Conservation (phyloP, 2,329 filamentous ascomycete genomes). For the Pseudocercospora cruenta region DNA sequence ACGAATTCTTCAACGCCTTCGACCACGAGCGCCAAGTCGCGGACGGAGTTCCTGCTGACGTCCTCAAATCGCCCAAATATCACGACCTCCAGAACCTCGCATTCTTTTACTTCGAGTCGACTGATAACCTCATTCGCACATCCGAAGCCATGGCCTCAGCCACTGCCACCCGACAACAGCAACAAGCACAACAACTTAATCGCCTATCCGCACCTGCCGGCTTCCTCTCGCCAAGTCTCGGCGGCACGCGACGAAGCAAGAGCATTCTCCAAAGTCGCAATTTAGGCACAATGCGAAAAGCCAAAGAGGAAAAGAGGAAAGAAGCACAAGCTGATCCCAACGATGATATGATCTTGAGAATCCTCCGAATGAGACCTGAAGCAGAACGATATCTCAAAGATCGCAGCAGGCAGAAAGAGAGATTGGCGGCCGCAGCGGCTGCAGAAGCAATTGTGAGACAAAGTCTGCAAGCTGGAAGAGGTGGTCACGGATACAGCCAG, state of each 20-base stretch:
- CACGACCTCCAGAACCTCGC: conserved; percentile 94
- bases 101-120: conserved; percentile 97
- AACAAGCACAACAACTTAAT: conserved; percentile 54
- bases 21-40: conserved; percentile 83
- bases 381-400: conserved; percentile 86
- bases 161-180: conserved; percentile 75
- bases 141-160: conserved; percentile 94
- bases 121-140: conserved; percentile 88
- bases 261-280: conserved; percentile 91
- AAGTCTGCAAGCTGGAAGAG: conserved; percentile 67
- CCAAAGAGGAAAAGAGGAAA: conserved; percentile 92
- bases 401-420: conserved; percentile 88
- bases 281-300: conserved; percentile 91
- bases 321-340: conserved; percentile 95
- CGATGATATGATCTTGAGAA: conserved; percentile 96
- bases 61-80: conserved; percentile 96
- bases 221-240: conserved; percentile 60
- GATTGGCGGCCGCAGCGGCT: conserved; percentile 84
- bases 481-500: conserved; percentile 20
- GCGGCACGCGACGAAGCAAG: conserved; percentile 49
- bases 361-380: conserved; percentile 91
- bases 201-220: conserved; percentile 69
- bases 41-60: conserved; percentile 84
- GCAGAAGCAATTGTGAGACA: conserved; percentile 94
- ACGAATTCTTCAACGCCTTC: conserved; percentile 91